A percentile compares a stretch with the other conserved stretches of the same genome.
phyloP scores from a whole-genome alignment of 1,284 basidiomycete species.

The Ustilago trichophora region DNA sequence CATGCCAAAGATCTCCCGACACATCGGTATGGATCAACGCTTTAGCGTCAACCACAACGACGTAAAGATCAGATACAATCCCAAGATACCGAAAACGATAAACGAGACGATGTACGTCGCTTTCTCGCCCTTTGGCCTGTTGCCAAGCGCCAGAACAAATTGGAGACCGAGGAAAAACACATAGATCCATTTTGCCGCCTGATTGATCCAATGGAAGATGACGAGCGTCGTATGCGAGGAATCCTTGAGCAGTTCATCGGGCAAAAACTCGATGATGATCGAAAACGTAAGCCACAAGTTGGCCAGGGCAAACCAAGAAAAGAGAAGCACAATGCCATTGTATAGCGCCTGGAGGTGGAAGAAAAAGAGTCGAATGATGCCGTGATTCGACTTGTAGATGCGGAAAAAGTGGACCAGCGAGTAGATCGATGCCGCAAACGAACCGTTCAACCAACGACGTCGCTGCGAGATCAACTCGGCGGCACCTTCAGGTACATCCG shows the following conservation, averaged over 20 bases:
- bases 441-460: constrained; percentile 94
- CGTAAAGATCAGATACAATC: constrained; percentile 58
- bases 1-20: constrained; percentile 21
- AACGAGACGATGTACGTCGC: constrained; percentile 82
- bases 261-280: constrained; percentile 91
- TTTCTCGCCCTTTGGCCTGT: constrained; percentile 90
- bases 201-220: constrained; percentile 78
- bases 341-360: constrained; percentile 94
- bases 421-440: constrained; percentile 93
- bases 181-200: constrained; percentile 85
- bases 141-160: constrained; percentile 89
- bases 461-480: constrained; percentile 84
- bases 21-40: constrained; percentile 35
- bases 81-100: constrained; percentile 70
- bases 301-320: constrained; percentile 90
- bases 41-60: constrained; percentile 64
- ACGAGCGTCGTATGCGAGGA: constrained; percentile 76
- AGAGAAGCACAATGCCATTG: constrained; percentile 86
- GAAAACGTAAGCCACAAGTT: constrained; percentile 95
- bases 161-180: constrained; percentile 85
- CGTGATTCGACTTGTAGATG: constrained; percentile 85
- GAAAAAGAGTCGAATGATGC: constrained; percentile 85
- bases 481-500: constrained; percentile 89
- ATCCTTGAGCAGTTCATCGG: constrained; percentile 75
- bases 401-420: constrained; percentile 89